phyloP scores from a whole-genome alignment of 2,329 filamentous ascomycete genomes.

The Diplodia seriata region DNA sequence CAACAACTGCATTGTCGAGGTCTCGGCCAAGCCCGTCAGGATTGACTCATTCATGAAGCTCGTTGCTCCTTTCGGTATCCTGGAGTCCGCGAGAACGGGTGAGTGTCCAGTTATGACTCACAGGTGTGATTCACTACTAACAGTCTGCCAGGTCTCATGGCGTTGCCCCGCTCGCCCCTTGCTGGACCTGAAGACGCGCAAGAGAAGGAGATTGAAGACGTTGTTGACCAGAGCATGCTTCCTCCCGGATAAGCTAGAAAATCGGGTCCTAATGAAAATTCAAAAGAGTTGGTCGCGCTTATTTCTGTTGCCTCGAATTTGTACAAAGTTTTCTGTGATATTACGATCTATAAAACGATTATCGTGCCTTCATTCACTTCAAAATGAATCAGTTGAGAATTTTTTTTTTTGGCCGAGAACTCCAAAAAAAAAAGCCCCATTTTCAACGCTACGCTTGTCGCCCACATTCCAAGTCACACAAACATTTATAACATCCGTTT shows the following conservation, averaged over 20 bases:
- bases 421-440: neutral
- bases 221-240: slow-evolving; percentile 92
- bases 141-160: slow-evolving; percentile 77
- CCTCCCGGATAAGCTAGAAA: slow-evolving; percentile 76
- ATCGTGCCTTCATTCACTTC: neutral
- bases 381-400: neutral
- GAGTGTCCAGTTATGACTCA: slow-evolving; percentile 38
- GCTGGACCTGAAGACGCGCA: slow-evolving; percentile 74
- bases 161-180: slow-evolving; percentile 89
- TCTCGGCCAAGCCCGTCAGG: slow-evolving; percentile 90
- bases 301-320: neutral
- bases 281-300: slow-evolving; percentile 17
- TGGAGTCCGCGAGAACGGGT: slow-evolving; percentile 92
- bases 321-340: slow-evolving; percentile 20
- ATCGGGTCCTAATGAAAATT: slow-evolving; percentile 20
- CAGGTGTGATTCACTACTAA: slow-evolving; percentile 34
- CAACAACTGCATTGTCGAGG: slow-evolving; percentile 96
- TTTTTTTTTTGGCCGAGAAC: slow-evolving; percentile 19
- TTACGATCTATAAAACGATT: slow-evolving; percentile 17
- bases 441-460: neutral
- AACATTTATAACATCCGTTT: neutral
- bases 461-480: neutral
- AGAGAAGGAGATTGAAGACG: slow-evolving; percentile 88
- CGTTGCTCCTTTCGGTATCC: slow-evolving; percentile 89
- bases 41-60: slow-evolving; percentile 99